Conservation (phyloP, 345 rosid genomes). For the Populus deltoides region DNA sequence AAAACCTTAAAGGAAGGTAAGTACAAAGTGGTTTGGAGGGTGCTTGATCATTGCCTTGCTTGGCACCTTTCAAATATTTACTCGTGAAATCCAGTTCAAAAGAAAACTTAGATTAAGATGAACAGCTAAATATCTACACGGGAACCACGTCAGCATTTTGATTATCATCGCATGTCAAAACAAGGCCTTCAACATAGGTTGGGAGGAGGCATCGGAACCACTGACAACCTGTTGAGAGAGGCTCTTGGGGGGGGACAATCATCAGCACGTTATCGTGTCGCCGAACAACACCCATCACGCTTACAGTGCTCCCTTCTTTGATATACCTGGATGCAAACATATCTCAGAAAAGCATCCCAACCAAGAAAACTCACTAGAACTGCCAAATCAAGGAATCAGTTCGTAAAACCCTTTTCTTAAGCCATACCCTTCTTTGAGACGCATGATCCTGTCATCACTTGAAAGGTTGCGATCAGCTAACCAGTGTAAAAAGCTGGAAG, state of each 20-base stretch:
- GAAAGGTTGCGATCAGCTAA: slow-evolving; percentile 69
- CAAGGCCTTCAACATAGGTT: slow-evolving; percentile 67
- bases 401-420: background rate
- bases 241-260: slow-evolving; percentile 70
- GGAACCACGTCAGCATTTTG: slow-evolving; percentile 72
- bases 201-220: slow-evolving; percentile 79
- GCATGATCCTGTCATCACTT: slow-evolving; percentile 64
- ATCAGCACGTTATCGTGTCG: slow-evolving; percentile 81
- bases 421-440: slow-evolving; percentile 89
- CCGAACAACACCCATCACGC: slow-evolving; percentile 87
- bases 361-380: background rate
- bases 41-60: background rate
- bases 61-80: background rate
- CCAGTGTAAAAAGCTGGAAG: slow-evolving; percentile 80
- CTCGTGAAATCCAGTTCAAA: slow-evolving; percentile 13
- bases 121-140: slow-evolving; percentile 42
- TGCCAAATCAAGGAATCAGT: background rate
- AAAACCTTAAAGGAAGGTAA: slow-evolving; percentile 6
- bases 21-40: background rate
- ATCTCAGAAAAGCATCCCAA: slow-evolving; percentile 13
- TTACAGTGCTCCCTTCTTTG: slow-evolving; percentile 94
- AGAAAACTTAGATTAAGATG: background rate
- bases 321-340: slow-evolving; percentile 52
- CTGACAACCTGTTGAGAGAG: slow-evolving; percentile 71
- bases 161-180: slow-evolving; percentile 70